A percentile compares a stretch with the other conserved stretches of the same genome.
phyloP scores from a whole-genome alignment of 495 filamentous ascomycete species.

The Penicillium waksmanii region DNA sequence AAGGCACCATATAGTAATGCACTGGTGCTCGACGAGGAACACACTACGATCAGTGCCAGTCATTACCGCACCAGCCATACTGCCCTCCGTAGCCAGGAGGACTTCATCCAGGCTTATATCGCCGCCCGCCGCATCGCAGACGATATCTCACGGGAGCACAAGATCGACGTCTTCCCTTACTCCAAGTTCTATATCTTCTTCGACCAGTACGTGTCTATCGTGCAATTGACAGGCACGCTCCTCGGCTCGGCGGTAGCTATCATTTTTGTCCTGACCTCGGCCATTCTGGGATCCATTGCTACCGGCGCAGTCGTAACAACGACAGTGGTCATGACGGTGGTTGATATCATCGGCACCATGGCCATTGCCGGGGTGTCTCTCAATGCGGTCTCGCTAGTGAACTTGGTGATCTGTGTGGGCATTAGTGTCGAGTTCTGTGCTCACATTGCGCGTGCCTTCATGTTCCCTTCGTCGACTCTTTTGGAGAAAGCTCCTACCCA shows the following conservation, averaged over 20 bases:
- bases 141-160: constrained; percentile 66
- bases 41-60: constrained; percentile 68
- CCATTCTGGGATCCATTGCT: constrained; percentile 80
- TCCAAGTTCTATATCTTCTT: constrained; percentile 98
- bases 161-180: constrained; percentile 88
- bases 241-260: constrained; percentile 81
- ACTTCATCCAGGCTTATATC: constrained; percentile 89
- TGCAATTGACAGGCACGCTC: constrained; percentile 74
- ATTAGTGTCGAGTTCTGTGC: constrained; percentile 98
- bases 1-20: constrained; percentile 85
- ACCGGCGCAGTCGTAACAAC: constrained; percentile 81
- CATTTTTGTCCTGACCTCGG: constrained; percentile 75
- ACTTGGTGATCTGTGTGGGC: constrained; percentile 93
- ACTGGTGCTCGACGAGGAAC: constrained; percentile 72
- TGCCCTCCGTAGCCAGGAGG: constrained; percentile 82
- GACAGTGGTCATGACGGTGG: constrained; percentile 88
- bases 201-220: constrained; percentile 90
- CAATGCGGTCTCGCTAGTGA: constrained; percentile 96
- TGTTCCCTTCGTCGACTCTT: constrained; percentile 78
- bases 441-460: constrained; percentile 93
- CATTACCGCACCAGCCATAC: constrained; percentile 92
- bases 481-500: constrained; percentile 70
- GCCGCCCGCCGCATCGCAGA: constrained; percentile 87
- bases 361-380: constrained; percentile 85
- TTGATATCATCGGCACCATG: constrained; percentile 96